Base-by-base conservation (phyloP, 2,329 filamentous ascomycete species). In the Elsinoe necatrix region DNA sequence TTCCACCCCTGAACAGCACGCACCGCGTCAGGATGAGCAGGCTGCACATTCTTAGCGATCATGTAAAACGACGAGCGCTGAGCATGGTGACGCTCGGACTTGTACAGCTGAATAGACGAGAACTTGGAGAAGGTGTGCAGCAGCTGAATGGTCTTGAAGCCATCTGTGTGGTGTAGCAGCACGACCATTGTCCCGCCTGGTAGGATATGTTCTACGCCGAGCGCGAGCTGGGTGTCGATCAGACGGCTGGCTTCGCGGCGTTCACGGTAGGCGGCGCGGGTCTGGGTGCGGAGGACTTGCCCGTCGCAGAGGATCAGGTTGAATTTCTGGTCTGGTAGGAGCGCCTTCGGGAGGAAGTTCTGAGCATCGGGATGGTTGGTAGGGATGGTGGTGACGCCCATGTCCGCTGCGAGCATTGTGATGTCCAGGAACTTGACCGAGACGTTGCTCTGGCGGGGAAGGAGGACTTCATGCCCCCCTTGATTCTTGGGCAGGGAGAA, bases 181-280 rank as follows among this genome's bases (percentile, higher is more conserved):
- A 78, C 62, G 1, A 83, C 60, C 67, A 83, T 73, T 0, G 73
- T 78, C 0, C 79, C 79, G 0, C 77, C 77, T 0, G 66, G 63
- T 2, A 63, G 65, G 1, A 82, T 52, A 52, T 75, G 73, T 47
- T 76, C 65, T 0, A 81, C 69, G 0, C 72, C 75, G 1, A 81
- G 61, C 4, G 72, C 70, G 0, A 78, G 68, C 60, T 80, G 74
- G 0, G 66, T 63, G 11, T 62, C 58, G 0, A 59, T 63, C 12
- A 65, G 54, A 21, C 63, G 56, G 16, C 34, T 25, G 12, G 41
- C 55, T 48, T 62, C 60, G n/a, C 4, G 54, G 56, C 1, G 68
- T 65, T 61, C 79, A 3, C 62, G 62, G 45, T 63, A 59, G 11
- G 47, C 3, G 4, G 57, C 55, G 4, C 61, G 56, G 7, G 21